Conservation (phyloP, 2,329 filamentous ascomycete genomes). For the Microcyclosporella mali region DNA sequence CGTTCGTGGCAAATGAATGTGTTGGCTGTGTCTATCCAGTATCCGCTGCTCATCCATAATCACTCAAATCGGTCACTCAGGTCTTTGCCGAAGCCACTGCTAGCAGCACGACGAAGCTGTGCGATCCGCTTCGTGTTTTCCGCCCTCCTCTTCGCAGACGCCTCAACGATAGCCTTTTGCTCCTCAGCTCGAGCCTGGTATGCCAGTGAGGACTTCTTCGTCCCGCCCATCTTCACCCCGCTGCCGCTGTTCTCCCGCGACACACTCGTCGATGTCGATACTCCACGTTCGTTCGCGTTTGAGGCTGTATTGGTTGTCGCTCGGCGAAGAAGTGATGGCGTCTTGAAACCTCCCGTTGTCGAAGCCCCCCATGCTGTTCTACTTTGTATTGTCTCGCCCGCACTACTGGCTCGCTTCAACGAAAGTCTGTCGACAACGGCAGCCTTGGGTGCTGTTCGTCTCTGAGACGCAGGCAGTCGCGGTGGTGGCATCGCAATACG, state of each 20-base stretch:
- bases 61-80: slow-evolving; percentile 40
- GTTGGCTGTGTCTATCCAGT: too few species aligned
- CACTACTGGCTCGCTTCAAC: slow-evolving; percentile 45
- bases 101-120: slow-evolving; percentile 35
- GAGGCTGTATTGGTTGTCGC: slow-evolving; percentile 54
- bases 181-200: slow-evolving; percentile 55
- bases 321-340: slow-evolving; percentile 64
- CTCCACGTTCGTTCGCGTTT: slow-evolving; percentile 30
- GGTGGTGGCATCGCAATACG: slow-evolving; percentile 24
- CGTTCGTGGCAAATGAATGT: too few species aligned
- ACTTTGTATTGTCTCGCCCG: slow-evolving; percentile 14
- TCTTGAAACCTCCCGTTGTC: slow-evolving; percentile 51
- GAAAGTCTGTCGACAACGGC: slow-evolving; percentile 67
- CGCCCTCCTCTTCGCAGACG: slow-evolving; percentile 46
- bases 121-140: slow-evolving; percentile 43
- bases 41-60: background rate
- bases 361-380: slow-evolving; percentile 36
- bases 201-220: slow-evolving; percentile 56
- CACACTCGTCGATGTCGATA: slow-evolving; percentile 31
- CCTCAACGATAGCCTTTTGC: slow-evolving; percentile 46
- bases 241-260: slow-evolving; percentile 29
- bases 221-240: slow-evolving; percentile 42
- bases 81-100: slow-evolving; percentile 33
- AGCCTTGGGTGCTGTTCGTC: slow-evolving; percentile 30
- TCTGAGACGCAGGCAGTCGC: slow-evolving; percentile 37